phyloP scores from a whole-genome alignment of 164 flowering plant genomes.

The Tinospora cordifolia region DNA sequence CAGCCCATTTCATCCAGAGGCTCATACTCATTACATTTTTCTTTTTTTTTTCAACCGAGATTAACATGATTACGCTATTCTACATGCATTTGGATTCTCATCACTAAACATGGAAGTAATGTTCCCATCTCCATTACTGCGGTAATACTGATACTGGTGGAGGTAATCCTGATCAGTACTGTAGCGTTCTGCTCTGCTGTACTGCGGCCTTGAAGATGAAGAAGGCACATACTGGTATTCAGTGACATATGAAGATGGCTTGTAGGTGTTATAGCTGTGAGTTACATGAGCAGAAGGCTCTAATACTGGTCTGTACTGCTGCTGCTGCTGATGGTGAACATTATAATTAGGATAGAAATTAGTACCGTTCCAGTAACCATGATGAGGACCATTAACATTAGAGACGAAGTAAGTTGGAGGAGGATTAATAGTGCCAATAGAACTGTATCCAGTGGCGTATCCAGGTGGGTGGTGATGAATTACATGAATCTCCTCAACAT shows the following conservation, averaged over 20 bases:
- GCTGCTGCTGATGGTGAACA: too few relatives aligned
- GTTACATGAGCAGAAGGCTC: constrained; percentile 28
- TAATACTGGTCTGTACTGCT: too few relatives aligned
- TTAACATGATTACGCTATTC: constrained; percentile 36
- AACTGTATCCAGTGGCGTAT: constrained; percentile 32
- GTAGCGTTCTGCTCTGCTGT: constrained; percentile 37
- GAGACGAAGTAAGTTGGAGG: too few relatives aligned
- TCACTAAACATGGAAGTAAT: constrained; percentile 79
- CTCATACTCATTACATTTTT: too few relatives aligned
- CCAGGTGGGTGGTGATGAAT: constrained; percentile 53
- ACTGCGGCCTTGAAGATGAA: too few relatives aligned
- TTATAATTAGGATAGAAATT: too few relatives aligned
- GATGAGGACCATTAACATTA: constrained; percentile 22
- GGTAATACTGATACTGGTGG: too few relatives aligned
- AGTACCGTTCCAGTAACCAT: constrained; percentile 18
- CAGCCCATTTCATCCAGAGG: too few relatives aligned
- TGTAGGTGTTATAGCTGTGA: constrained; percentile 38
- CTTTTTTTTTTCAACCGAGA: background rate
- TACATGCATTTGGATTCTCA: constrained; percentile 92
- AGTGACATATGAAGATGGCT: constrained; percentile 56
- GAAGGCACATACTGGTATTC: too few relatives aligned
- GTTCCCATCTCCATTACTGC: constrained; percentile 34
- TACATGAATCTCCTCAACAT: constrained; percentile 51
- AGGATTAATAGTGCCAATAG: constrained; percentile 7
- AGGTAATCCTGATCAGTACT: constrained; percentile 30